Percentiles rank a stretch among this genome's conserved stretches.
These are phyloP conservation scores for Lactifluus subvellereus DNA, from an alignment of 768 basidiomycete species.

Conservation along the genomic window DNA sequence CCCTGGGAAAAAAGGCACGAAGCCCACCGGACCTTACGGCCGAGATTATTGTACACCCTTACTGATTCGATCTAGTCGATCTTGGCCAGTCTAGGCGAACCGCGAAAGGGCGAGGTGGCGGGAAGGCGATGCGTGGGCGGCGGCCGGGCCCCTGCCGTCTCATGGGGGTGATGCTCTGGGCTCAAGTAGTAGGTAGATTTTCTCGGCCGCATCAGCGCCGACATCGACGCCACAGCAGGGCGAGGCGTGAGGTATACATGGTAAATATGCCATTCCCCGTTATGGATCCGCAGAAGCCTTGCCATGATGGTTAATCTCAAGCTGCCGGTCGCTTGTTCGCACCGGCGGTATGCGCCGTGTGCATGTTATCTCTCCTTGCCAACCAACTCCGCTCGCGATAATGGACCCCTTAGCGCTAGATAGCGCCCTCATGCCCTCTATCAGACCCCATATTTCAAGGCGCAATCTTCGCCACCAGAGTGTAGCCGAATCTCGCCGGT, in stretches of 20 bases:
- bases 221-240: neutral
- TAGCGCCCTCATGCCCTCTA: neutral
- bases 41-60: neutral
- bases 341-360: neutral
- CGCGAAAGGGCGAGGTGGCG: neutral
- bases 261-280: neutral
- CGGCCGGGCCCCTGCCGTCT: neutral
- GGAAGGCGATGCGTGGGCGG: neutral
- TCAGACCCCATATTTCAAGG: neutral
- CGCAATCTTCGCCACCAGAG: neutral
- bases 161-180: neutral
- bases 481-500: neutral
- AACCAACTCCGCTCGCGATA: neutral
- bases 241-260: neutral
- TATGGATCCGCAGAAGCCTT: conserved; percentile 2
- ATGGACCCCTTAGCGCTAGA: conserved; percentile 1
- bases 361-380: neutral
- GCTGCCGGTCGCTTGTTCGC: neutral
- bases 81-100: neutral
- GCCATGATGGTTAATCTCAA: neutral
- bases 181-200: neutral
- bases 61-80: neutral
- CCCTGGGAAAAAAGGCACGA: neutral
- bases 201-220: neutral
- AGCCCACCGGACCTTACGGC: neutral